Base-by-base conservation (phyloP, 352 stramenopile genomes). In the Sclerospora graminicola region DNA sequence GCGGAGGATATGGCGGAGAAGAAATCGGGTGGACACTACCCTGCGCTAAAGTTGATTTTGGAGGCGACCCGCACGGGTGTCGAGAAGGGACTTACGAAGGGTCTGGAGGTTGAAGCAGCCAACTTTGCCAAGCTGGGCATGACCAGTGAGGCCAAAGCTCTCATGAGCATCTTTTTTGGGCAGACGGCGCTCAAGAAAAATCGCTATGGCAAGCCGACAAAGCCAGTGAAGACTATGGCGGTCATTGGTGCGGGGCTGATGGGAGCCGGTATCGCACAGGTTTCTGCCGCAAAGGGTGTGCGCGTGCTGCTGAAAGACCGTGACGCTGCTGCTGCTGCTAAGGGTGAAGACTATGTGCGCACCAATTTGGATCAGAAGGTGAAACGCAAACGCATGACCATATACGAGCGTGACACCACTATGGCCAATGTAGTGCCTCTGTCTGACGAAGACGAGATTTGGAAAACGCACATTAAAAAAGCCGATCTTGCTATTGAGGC, bases 181-280 rank as follows among this genome's bases (percentile, higher is more conserved):
- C 96, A 96, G 69, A 98, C 85, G n/a, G 72, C 84, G 33, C 80
- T 98, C 37, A 99, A 99, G 75, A 98, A 99, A 69, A 96, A 98
- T 67, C 74, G 82, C 14, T 98, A 95, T 56, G 86, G 83, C 44
- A 89, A 90, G 36, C 88, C 93, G 0, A 48, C 64, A 39, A 72
- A 89, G 57, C 73, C 66, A 13, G 79, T 96, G 19, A 79, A 97
- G 50, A 98, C 81, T 19, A 92, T 98, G 44, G 89, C 87, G 0
- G 94, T 99, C 2, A 78, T 99, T 40, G 96, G 96, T n/a, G 95
- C 94, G 15, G 96, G 96, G 9, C 78, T 99, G 20, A 99, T 99
- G 96, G 96, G 96, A 38, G 92, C 93, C 13, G 96, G 96, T 14
- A 98, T 99, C 57, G 94, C 93, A 20, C 92, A 98, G 63, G 87